phyloP scores from a whole-genome alignment of 1,139 yeast genomes.

The Oligophagozyma castellii region DNA sequence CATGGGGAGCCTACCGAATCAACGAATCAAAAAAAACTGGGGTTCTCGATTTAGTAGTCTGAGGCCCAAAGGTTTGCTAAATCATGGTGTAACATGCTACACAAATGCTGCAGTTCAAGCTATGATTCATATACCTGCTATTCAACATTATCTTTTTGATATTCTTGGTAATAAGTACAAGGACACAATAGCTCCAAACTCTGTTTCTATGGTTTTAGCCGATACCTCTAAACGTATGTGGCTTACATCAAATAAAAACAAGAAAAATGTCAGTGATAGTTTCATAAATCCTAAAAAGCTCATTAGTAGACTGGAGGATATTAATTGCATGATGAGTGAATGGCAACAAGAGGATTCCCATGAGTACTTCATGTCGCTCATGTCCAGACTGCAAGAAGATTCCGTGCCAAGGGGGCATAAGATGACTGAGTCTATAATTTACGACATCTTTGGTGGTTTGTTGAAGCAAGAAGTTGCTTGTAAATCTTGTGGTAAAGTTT shows the following conservation, averaged over 20 bases:
- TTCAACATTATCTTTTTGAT: slow-evolving; percentile 69
- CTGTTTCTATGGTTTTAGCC: slow-evolving; percentile 64
- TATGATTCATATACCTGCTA: slow-evolving; percentile 77
- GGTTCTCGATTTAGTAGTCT: slow-evolving; percentile 29
- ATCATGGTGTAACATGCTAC: slow-evolving; percentile 93
- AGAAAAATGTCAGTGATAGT: slow-evolving; percentile 23
- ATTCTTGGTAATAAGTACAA: slow-evolving; percentile 40
- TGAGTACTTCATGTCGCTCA: slow-evolving; percentile 85
- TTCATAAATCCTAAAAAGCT: slow-evolving; percentile 63
- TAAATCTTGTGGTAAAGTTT: slow-evolving; percentile 60
- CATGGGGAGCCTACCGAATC: slow-evolving; percentile 45
- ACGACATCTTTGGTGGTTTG: slow-evolving; percentile 89
- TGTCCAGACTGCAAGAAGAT: slow-evolving; percentile 83
- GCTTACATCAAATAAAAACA: slow-evolving; percentile 30
- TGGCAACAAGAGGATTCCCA: slow-evolving; percentile 98
- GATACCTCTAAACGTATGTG: slow-evolving; percentile 59
- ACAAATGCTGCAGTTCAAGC: slow-evolving; percentile 93
- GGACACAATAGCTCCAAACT: slow-evolving; percentile 34
- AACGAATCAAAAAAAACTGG: slow-evolving; percentile 50
- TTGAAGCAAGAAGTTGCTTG: slow-evolving; percentile 78
- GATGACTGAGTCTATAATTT: slow-evolving; percentile 66
- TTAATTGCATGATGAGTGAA: slow-evolving; percentile 90
- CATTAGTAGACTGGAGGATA: slow-evolving; percentile 61
- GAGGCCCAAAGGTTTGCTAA: slow-evolving; percentile 66
- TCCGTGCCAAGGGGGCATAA: slow-evolving; percentile 80